Evolutionary conservation across 1,284 basidiomycete species (phyloP).

Genomic region (Mycena citricolor): DNA sequence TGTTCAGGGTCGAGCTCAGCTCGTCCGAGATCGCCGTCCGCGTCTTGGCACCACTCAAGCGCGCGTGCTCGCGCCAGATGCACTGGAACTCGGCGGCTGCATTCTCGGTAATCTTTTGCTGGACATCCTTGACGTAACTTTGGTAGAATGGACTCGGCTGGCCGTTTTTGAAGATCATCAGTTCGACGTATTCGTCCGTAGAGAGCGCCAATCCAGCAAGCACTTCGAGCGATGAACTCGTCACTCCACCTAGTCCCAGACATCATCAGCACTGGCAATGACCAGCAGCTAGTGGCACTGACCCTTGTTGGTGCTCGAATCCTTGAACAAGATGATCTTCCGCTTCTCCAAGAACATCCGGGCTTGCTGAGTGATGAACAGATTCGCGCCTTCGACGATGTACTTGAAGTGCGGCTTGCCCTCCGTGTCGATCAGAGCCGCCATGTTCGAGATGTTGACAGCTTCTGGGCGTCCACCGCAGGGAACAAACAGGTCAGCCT

Average conservation of each 20-base stretch:
- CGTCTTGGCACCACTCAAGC: constrained; percentile 76
- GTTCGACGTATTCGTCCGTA: constrained; percentile 82
- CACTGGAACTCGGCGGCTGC: constrained; percentile 92
- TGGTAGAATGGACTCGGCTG: constrained; percentile 86
- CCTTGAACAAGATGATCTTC: constrained; percentile 94
- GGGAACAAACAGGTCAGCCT: constrained; percentile 96
- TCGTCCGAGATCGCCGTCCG: constrained; percentile 94
- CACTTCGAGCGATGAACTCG: constrained; percentile 94
- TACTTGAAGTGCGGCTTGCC: constrained; percentile 98
- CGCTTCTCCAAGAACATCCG: constrained; percentile 92
- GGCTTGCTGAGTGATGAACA: constrained; percentile 97
- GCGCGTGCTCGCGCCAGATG: constrained; percentile 90
- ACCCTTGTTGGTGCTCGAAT: constrained; percentile 96
- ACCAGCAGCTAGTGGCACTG: constrained; percentile 13
- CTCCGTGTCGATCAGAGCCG: constrained; percentile 85
- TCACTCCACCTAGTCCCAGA: constrained; percentile 79
- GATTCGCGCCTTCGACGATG: constrained; percentile 93
- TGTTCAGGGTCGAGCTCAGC: constrained; percentile 85
- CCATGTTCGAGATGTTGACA: constrained; percentile 96
- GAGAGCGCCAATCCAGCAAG: constrained; percentile 88
- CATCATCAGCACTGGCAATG: neutral
- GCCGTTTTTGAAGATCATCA: constrained; percentile 94
- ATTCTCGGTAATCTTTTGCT: constrained; percentile 89
- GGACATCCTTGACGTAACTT: constrained; percentile 91
- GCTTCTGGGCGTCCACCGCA: constrained; percentile 96